A percentile compares a stretch with the other conserved stretches of the same genome.
Conservation (phyloP, 2,329 filamentous ascomycete species). For the Trichoderma sp. region DNA sequence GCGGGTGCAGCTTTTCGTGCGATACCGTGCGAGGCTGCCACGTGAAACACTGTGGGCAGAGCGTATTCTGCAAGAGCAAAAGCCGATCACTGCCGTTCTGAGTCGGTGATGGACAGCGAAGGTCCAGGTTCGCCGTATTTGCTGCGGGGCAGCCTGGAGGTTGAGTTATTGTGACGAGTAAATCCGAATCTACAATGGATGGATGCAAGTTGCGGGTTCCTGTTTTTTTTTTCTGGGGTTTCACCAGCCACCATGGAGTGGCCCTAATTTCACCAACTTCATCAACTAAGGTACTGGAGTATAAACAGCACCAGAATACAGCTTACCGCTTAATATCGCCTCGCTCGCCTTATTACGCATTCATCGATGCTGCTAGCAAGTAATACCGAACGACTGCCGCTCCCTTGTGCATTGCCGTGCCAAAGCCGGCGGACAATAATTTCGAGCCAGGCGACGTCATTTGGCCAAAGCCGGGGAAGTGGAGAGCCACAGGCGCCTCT, state of each 20-base stretch:
- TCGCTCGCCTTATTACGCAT: no score
- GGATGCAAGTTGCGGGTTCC: not conserved
- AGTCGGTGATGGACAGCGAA: not conserved
- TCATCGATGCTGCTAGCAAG: not conserved
- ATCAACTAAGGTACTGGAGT: not conserved
- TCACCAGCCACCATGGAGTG: not conserved
- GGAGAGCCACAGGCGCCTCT: conserved; percentile 10
- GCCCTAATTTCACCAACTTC: not conserved
- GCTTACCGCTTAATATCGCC: not conserved
- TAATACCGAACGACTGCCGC: not conserved
- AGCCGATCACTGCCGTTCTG: conserved; percentile 16
- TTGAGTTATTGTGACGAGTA: not conserved
- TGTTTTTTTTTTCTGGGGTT: not conserved
- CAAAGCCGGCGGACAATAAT: conserved; percentile 13
- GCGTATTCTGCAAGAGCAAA: not conserved
- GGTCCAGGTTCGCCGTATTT: not conserved
- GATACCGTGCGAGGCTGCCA: not conserved
- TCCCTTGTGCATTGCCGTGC: conserved; percentile 12
- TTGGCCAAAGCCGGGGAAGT: conserved; percentile 16
- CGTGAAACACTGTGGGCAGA: not conserved
- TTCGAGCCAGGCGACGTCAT: conserved; percentile 4
- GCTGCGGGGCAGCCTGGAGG: not conserved
- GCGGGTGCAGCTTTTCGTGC: not conserved
- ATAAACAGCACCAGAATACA: not conserved
- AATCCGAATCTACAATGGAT: not conserved